These are phyloP conservation scores for Serpula lacrymans DNA, from an alignment of 768 basidiomycete genomes.

Conservation along the genomic window DNA sequence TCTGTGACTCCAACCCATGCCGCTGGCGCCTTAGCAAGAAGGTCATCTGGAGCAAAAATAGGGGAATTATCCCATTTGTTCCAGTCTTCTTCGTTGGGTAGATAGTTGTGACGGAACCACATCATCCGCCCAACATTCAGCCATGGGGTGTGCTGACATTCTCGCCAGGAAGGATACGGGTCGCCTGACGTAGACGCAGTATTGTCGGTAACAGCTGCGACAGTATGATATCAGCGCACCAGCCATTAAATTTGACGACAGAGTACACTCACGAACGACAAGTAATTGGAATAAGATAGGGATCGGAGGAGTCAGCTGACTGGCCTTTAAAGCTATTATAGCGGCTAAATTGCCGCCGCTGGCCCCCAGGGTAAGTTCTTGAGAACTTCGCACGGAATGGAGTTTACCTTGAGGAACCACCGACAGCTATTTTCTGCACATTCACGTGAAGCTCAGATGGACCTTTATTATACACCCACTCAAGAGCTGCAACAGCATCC, in stretches of 20 bases:
- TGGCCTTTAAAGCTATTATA: slow-evolving; percentile 61
- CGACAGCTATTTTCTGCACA: slow-evolving; percentile 55
- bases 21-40: slow-evolving; percentile 47
- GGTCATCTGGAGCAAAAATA: slow-evolving; percentile 58
- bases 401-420: slow-evolving; percentile 63
- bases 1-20: slow-evolving; percentile 65
- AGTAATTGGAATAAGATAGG: slow-evolving; percentile 64
- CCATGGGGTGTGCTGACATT: slow-evolving; percentile 57
- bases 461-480: slow-evolving; percentile 56
- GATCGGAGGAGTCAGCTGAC: slow-evolving; percentile 43
- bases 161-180: slow-evolving; percentile 48
- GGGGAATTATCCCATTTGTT: slow-evolving; percentile 70
- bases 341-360: slow-evolving; percentile 74
- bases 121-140: slow-evolving; percentile 60
- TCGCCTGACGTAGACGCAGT: slow-evolving; percentile 44
- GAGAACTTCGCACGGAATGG: background rate
- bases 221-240: background rate
- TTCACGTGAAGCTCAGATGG: slow-evolving; percentile 44
- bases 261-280: slow-evolving; percentile 62
- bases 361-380: slow-evolving; percentile 1
- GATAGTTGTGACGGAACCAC: slow-evolving; percentile 69
- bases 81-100: slow-evolving; percentile 57
- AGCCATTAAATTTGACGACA: too few relatives aligned
- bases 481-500: slow-evolving; percentile 63
- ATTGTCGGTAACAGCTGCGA: slow-evolving; percentile 56